A percentile compares a stretch with the other conserved stretches of the same genome.
phyloP scores from a whole-genome alignment of 148 eudicot genomes.

The Linanthus parryae region DNA sequence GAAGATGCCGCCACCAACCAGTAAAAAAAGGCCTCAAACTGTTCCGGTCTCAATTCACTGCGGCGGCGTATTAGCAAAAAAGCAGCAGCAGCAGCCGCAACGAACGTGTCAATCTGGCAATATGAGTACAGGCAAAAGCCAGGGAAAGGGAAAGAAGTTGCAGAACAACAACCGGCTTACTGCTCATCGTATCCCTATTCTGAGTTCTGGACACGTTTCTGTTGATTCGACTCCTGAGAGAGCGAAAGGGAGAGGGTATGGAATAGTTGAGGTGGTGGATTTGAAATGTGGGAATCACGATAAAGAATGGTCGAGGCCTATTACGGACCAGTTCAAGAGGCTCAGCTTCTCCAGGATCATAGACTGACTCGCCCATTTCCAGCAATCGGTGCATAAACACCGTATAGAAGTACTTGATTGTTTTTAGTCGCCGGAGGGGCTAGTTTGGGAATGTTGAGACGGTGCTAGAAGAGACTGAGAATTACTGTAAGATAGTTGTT shows the following conservation, averaged over 20 bases:
- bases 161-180: not conserved
- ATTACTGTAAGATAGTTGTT: too few relatives aligned
- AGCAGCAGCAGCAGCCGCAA: not conserved
- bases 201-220: constrained; percentile 40
- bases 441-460: too few relatives aligned
- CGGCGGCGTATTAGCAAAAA: constrained; percentile 1
- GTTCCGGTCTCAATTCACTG: constrained; percentile 2
- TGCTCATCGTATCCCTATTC: constrained; percentile 46
- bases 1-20: not conserved
- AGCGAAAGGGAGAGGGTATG: constrained; percentile 31
- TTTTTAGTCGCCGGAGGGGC: too few relatives aligned
- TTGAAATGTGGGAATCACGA: constrained; percentile 48
- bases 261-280: constrained; percentile 66
- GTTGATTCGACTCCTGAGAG: constrained; percentile 56
- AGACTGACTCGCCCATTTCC: too few relatives aligned
- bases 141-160: not conserved
- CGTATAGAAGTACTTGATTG: too few relatives aligned
- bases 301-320: constrained; percentile 24
- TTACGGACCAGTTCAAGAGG: constrained; percentile 53
- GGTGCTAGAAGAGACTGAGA: too few relatives aligned
- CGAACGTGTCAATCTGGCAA: not conserved
- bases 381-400: too few relatives aligned
- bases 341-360: constrained; percentile 54
- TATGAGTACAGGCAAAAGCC: not conserved
- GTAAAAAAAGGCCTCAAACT: constrained; percentile 8